Evolutionary conservation across 306 rosid species (phyloP).

Genomic region (Pterocarpus santalinus): DNA sequence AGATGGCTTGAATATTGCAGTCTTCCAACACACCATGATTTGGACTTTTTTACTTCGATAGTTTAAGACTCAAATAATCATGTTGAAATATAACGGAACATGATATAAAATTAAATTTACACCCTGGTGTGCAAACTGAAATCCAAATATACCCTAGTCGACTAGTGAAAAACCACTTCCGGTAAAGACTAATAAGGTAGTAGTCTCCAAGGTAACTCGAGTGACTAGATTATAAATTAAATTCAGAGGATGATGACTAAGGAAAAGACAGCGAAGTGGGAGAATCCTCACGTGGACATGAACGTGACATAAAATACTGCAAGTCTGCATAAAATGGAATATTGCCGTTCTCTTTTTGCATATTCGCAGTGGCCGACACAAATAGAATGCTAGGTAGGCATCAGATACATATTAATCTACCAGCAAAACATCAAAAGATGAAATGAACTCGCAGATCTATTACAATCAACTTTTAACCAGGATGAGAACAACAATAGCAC

Average conservation of each 20-base stretch:
- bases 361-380: background rate
- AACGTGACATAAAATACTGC: background rate
- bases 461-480: background rate
- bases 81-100: too few relatives aligned
- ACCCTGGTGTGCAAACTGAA: too few relatives aligned
- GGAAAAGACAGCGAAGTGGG: background rate
- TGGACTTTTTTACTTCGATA: too few relatives aligned
- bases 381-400: background rate
- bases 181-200: background rate
- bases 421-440: background rate
- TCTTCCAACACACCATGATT: too few relatives aligned
- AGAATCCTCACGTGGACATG: background rate
- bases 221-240: background rate
- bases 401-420: background rate
- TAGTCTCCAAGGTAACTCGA: background rate
- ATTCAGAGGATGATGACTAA: background rate
- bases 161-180: background rate
- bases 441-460: background rate
- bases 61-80: too few relatives aligned
- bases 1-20: slow-evolving; percentile 10
- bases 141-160: background rate
- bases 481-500: slow-evolving; percentile 14
- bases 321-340: background rate
- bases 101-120: too few relatives aligned
- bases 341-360: background rate